Evolutionary conservation across 345 rosid genomes (phyloP).

Genomic region (Boechera divaricarpa): DNA sequence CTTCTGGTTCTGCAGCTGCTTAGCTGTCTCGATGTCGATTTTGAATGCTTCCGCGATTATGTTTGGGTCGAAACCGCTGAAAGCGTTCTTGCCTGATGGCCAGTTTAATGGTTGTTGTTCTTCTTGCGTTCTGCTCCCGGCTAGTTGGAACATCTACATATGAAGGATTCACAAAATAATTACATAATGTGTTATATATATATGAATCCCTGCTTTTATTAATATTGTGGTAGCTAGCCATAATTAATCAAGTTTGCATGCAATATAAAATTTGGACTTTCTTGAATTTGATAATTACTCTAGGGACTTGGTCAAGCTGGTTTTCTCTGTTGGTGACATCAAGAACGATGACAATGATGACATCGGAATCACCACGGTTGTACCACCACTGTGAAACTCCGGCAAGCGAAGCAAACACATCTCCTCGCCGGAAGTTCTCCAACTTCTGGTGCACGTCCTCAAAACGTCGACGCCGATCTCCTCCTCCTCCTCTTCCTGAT

Average conservation of each 20-base stretch:
- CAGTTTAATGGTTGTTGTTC: slow-evolving; percentile 35
- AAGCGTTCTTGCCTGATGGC: slow-evolving; percentile 53
- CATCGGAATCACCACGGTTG: slow-evolving; percentile 59
- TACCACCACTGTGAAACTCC: slow-evolving; percentile 71
- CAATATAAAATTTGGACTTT: neutral
- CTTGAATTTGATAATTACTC: slow-evolving; percentile 46
- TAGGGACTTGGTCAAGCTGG: slow-evolving; percentile 64
- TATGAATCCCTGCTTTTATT: neutral
- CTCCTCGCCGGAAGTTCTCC: slow-evolving; percentile 57
- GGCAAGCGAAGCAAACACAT: slow-evolving; percentile 53
- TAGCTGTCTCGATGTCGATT: slow-evolving; percentile 54
- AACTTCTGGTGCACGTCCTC: slow-evolving; percentile 66
- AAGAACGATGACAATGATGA: slow-evolving; percentile 52
- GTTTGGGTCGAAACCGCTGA: slow-evolving; percentile 54
- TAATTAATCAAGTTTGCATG: slow-evolving; percentile 27
- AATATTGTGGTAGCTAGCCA: neutral
- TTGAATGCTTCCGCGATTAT: slow-evolving; percentile 54
- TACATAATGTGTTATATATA: neutral
- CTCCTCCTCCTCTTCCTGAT: slow-evolving; percentile 15
- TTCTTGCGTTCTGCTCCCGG: slow-evolving; percentile 55
- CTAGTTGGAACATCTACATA: slow-evolving; percentile 63
- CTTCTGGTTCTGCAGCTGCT: slow-evolving; percentile 48
- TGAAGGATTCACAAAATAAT: neutral
- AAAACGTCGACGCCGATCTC: slow-evolving; percentile 25
- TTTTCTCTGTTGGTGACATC: slow-evolving; percentile 56